Percentiles rank a stretch among this genome's conserved stretches.
Evolutionary conservation across 1,284 basidiomycete genomes (phyloP).

Genomic region (Apiotrichum mycotoxinovorans): DNA sequence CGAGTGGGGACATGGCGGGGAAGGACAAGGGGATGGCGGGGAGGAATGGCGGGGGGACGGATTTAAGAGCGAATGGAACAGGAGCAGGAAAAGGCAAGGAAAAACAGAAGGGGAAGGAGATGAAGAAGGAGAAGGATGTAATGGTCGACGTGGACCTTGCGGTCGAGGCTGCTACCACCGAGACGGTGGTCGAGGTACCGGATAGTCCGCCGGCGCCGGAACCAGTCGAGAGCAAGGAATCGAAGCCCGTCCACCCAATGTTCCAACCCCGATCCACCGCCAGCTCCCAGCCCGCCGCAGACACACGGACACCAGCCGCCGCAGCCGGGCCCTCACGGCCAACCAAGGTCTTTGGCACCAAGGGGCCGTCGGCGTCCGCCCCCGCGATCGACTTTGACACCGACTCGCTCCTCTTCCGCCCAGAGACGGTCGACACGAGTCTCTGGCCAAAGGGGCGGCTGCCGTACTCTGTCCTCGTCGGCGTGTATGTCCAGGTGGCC

Average conservation of each 20-base stretch:
- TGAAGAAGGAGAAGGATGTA: slow-evolving; percentile 14
- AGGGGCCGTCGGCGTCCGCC: slow-evolving; percentile 25
- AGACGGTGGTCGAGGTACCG: too few species aligned
- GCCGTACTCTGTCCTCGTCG: slow-evolving; percentile 78
- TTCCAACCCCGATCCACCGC: neutral
- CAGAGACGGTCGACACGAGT: slow-evolving; percentile 48
- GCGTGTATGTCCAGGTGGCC: slow-evolving; percentile 68
- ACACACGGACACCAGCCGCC: too few species aligned
- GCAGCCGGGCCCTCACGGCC: slow-evolving; percentile 7
- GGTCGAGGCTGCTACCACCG: slow-evolving; percentile 4
- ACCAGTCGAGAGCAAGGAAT: slow-evolving; percentile 4
- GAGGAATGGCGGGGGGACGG: neutral
- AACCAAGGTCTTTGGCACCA: slow-evolving; percentile 15
- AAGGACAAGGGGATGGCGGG: neutral
- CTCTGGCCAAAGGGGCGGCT: slow-evolving; percentile 52
- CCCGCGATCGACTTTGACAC: slow-evolving; percentile 47
- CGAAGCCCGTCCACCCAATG: neutral
- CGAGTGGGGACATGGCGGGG: slow-evolving; percentile 10
- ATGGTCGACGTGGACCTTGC: slow-evolving; percentile 11
- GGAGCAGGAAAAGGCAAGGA: too few species aligned
- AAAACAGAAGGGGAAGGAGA: neutral
- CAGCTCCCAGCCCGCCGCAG: neutral
- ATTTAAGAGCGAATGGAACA: too few species aligned
- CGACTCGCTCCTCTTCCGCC: slow-evolving; percentile 50
- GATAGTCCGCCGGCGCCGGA: neutral